phyloP scores from a whole-genome alignment of 164 flowering plant species.

The Sedum album region DNA sequence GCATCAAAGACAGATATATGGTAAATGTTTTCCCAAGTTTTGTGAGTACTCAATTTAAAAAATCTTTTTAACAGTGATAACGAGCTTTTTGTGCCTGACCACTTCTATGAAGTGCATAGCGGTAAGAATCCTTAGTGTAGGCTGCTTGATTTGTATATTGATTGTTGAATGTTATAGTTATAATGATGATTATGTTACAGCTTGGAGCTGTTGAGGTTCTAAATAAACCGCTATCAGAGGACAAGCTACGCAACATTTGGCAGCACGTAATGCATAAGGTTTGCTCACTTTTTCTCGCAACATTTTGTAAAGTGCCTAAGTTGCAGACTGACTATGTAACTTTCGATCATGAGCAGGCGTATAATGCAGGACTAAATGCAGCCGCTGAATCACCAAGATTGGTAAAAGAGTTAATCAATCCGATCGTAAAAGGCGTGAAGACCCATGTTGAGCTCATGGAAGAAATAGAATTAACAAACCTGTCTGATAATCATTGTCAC shows the following conservation, averaged over 20 bases:
- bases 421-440: slow-evolving; percentile 29
- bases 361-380: slow-evolving; percentile 40
- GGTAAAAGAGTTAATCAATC: slow-evolving; percentile 41
- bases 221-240: background rate
- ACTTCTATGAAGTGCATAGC: slow-evolving; percentile 91
- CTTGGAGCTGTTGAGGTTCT: background rate
- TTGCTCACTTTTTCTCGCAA: slow-evolving; percentile 5
- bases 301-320: background rate
- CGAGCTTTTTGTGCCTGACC: slow-evolving; percentile 54
- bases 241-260: background rate
- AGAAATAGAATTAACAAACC: slow-evolving; percentile 20
- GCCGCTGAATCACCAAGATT: slow-evolving; percentile 43
- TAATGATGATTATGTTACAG: background rate
- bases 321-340: slow-evolving; percentile 9
- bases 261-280: slow-evolving; percentile 41
- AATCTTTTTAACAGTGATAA: slow-evolving; percentile 49
- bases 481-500: slow-evolving; percentile 12
- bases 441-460: slow-evolving; percentile 13
- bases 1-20: background rate
- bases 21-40: background rate
- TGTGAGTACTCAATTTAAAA: background rate
- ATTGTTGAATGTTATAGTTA: slow-evolving; percentile 19
- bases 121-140: slow-evolving; percentile 32
- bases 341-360: slow-evolving; percentile 51
- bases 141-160: background rate